Evolutionary conservation across 192 early-diverging fungal species (phyloP), one percentile per base, ranked within the genome.

Genomic region (Haplosporangium gracile): DNA sequence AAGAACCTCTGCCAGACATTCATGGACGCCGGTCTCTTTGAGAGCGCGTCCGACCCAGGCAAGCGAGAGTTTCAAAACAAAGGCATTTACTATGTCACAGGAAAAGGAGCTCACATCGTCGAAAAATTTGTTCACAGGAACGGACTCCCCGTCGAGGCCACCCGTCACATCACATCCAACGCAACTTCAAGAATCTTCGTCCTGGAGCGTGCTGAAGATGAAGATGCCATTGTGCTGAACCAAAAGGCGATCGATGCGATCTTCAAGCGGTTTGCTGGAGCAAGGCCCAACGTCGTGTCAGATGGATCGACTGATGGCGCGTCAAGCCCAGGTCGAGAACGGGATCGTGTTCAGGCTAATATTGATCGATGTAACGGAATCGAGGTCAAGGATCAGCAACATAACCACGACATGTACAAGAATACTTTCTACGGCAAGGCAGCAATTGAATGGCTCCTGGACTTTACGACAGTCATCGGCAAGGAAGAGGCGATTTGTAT

Each of bases 1-100:
- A 93, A 93, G 69, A 90, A 82, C 39, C 80, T 93, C 1, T 89
- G 89, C 49, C 88, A 91, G 47, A 89, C 90, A 26, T 93, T 93
- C 53, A 82, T 93, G 78, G 88, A 90, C 32, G 90, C 92, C 11
- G 76, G 89, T 29, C 78, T 92, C 22, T 88, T 91, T 34, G 89
- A 89, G 47, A 87, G 88, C 29, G 86, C 89, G 6, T 63, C 79
- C 0, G 92, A 93, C 72, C 83, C 91, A 24, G 68, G 65, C 22
- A 91, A 88, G 60, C 88, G 88, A 9, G 75, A 76, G 1, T 89
- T 93, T 55, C 89, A 90, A 47, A 90, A 93, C 49, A 91, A 88
- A 63, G 83, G 85, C 32, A 72, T 93, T 18, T 92, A 89, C 65
- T 72, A 78, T 22, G 73, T 90, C n/a, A 93, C 91, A 5, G 82